Evolutionary conservation across 208 protist genomes (phyloP), one percentile per base, ranked within the genome.

Genomic region (Wallacemonas sp.): DNA sequence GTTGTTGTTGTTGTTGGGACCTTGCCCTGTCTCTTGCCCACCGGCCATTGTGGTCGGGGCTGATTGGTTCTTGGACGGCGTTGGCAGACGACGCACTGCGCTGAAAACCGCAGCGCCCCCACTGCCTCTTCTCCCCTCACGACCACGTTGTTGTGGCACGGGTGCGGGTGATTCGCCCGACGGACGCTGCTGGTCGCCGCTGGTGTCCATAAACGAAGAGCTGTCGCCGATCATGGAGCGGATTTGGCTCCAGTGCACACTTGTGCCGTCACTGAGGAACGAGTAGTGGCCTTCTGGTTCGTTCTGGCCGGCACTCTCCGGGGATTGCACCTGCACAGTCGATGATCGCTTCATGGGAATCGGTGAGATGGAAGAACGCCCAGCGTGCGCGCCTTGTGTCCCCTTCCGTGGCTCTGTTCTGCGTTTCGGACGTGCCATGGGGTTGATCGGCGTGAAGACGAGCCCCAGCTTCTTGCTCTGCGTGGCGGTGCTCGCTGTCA

Each of bases 161-260:
- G 52, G 30, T 19, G 30, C 52, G 32, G 52, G 52, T 16, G 52
- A 58, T 29, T 58, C 52, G 19, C 52, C 52, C 17, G 52, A 58
- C 3, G 32, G 52, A 6, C 52, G 52, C 3, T 9, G 5, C 29
- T n/a, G n/a, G n/a, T 58, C 52, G 2, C 16, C 52, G 29, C 52
- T 58, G 29, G 4, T 58, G 24, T 58, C 57, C 57, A 63, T 63
- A 36, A 49, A 19, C 4, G 57, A 63, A 5, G 34, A 49, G 23
- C 57, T 23, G 14, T 49, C 57, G 21, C 38, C 57, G 32, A 46
- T 63, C 57, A 63, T 57, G 2, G 48, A 36, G 11, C 61, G 41
- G 8, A 74, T 61, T 8, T 67, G 60, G 2, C 68, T 74, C 68
- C 68, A 74, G 38, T 74, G 68, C 16, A 74, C 32, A 26, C 68